Evolutionary conservation across 192 early-diverging fungal species (phyloP), one percentile per base, ranked within the genome.

Genomic region (Endogone sp.): DNA sequence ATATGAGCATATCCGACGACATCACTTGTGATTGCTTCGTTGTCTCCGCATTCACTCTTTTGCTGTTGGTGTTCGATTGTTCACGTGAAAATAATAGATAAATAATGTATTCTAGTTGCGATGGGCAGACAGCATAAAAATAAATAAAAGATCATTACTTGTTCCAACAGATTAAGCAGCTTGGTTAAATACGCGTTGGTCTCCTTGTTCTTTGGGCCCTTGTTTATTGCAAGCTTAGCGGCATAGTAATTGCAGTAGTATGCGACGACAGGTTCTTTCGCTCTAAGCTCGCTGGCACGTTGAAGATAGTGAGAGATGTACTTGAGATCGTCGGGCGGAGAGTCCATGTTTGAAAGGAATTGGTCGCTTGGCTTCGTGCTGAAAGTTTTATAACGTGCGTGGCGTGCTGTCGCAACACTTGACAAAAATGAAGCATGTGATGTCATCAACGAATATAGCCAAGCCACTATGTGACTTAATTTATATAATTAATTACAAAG

Each of bases 171-270:
- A 75, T 94, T 91, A 65, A 99, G 75, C 3, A 98, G 75, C 2
- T 69, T 68, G 0, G 82, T 58, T 10, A 99, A 68, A 73, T 86
- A 98, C 13, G 63, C 27, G 32, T 93, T 87, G 29, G 72, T 71
- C 4, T 85, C 78, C 25, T 86, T 75, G 56, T 76, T 77, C 64
- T 80, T 82, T 4, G 79, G 71, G 44, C 82, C 88, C 32, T 76
- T 78, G 21, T 82, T 73, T 28, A 98, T 86, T 10, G 92, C 93
- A 10, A 90, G 82, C 56, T 90, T 89, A 8, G 85, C 92, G 2
- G 97, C 95, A 76, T 96, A 95, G 83, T 82, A 92, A 56, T 44
- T 44, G 37, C 97, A 92, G 74, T 95, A 99, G 72, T 99, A 99
- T 2, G 97, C 82, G 3, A 98, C 85, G 3, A 97, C 77, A 10